Base-by-base conservation (phyloP, 1,284 basidiomycete species). In the Coniferiporia sulphurascens region DNA sequence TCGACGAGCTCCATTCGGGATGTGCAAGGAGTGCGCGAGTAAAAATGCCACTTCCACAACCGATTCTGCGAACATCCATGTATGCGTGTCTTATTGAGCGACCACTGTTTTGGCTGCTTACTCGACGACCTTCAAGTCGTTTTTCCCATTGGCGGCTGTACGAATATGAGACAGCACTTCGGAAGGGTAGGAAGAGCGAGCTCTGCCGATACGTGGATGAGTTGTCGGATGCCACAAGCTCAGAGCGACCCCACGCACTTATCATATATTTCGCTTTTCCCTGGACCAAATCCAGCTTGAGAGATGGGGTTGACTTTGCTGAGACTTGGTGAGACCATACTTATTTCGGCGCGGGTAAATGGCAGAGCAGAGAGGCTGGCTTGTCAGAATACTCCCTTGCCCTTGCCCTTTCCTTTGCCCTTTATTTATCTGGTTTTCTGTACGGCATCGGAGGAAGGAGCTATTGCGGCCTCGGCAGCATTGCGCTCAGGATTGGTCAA, bases 31-130 rank as follows among this genome's bases (percentile, higher is more conserved):
- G 70, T 1, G 87, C 86, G 15, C 89, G 81, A 19, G 90, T 91
- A 70, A 91, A 92, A 50, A 92, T 81, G 4, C 89, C 90, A 4
- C 89, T 90, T 35, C 90, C 90, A 41, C 84, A 72, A 32, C 89
- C 85, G 48, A 89, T 74, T 66, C 86, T 87, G 44, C 65, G 32
- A 34, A 49, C 9, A 41, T 27, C 27, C 27, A 27, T 27, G 5
- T 41, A 41, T 15, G 15, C 54, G 35, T 9, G 15, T 15, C 17
- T 46, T n/a, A 19, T 46, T 21, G 15, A 9, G 9, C 44, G 8
- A 2, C 8, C 17, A n/a, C 17, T 4, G 9, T 8, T 41, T 17
- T n/a, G 9, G 8, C 17, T 17, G 52, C 67, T 55, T 58, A 70
- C 68, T 70, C 69, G 12, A 65, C 60, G 21, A 70, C 58, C 35